A percentile compares a stretch with the other conserved stretches of the same genome.
phyloP scores from a whole-genome alignment of 139 green algal genomes.

The Trebouxia sp. region DNA sequence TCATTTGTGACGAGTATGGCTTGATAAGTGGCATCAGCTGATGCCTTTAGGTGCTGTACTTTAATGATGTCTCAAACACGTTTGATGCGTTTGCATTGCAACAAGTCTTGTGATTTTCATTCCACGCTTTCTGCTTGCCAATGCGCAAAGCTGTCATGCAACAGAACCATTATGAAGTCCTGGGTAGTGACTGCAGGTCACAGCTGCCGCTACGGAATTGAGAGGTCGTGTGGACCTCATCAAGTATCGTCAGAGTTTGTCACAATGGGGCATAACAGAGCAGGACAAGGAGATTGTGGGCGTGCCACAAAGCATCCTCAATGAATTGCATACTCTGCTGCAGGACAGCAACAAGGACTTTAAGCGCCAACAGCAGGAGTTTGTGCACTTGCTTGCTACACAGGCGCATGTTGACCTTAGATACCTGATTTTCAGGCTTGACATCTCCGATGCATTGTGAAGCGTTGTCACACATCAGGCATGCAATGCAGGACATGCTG shows the following conservation, averaged over 20 bases:
- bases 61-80: too few relatives aligned
- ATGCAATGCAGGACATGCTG: background rate
- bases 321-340: background rate
- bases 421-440: constrained; percentile 24
- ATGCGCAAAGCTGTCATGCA: too few relatives aligned
- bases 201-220: constrained; percentile 1
- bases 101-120: background rate
- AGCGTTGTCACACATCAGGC: background rate
- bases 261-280: constrained; percentile 6
- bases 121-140: background rate
- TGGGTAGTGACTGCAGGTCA: background rate
- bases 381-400: background rate
- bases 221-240: background rate
- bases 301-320: background rate
- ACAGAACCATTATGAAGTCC: too few relatives aligned
- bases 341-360: constrained; percentile 1
- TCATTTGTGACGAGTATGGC: too few relatives aligned
- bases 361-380: constrained; percentile 3
- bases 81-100: too few relatives aligned
- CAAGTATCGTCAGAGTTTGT: constrained; percentile 18
- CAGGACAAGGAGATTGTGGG: constrained; percentile 3
- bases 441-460: constrained; percentile 1
- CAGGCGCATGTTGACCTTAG: constrained; percentile 25
- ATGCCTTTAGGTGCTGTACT: too few relatives aligned
- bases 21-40: too few relatives aligned